Evolutionary conservation across 192 early-diverging fungal genomes (phyloP), one percentile per base, ranked within the genome.

Genomic region (Helicostylum pulchrum): DNA sequence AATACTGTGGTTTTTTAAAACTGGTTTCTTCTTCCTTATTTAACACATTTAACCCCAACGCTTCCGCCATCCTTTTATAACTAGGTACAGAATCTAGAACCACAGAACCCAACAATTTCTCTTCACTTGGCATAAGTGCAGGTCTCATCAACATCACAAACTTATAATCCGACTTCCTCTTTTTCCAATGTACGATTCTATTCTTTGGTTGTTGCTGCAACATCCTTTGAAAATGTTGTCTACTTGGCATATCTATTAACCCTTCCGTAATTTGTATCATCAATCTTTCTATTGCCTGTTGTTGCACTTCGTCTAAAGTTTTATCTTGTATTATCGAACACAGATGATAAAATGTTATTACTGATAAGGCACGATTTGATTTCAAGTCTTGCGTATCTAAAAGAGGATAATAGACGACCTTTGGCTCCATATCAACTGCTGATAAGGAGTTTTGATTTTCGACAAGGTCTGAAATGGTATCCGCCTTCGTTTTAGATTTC

Each of bases 241-340:
- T 39, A 9, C 23, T 20, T 14, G 42, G 42, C 7, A 3, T 23
- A 30, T 65, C 64, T 20, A 30, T 23, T 17, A 65, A 36, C 4
- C 42, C 64, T 30, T 65, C 64, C 1, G 56, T 53, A 14, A 65
- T 48, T n/a, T 65, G 64, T 6, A 65, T 19, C 23, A 49, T n/a
- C 10, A 57, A 17, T 7, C 53, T 19, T n/a, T 53, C 53, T 7
- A 65, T 36, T 20, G 4, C 56, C 53, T 32, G 44, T 9, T 20
- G 54, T 11, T 17, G 45, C 44, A 4, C 11, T 9, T 0, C 15
- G 11, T 10, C 56, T n/a, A 10, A 45, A 34, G 4, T n/a, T 39
- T 39, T 39, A 10, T 39, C 36, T 39, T 39, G 36, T 9, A 39
- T 9, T 39, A 23, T 9, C 14, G 53, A n/a, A 46, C 63, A 64